Evolutionary conservation across 2,329 filamentous ascomycete species (phyloP), one percentile per base, ranked within the genome.

Genomic region (Neurospora crassa): DNA sequence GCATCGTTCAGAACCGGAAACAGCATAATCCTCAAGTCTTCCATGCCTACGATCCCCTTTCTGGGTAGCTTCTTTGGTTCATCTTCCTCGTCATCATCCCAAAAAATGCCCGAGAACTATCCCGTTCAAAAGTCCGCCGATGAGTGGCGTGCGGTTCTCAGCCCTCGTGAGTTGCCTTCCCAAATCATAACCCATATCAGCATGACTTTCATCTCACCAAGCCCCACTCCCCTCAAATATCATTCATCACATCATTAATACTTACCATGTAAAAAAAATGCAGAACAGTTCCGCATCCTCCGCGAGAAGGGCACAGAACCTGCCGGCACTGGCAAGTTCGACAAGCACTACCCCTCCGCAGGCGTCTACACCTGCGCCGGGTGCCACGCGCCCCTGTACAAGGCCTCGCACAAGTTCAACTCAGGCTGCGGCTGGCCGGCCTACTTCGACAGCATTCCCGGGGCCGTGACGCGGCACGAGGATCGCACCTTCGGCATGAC

Each of bases 381-480:
- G 69, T 99, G 96, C 85, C 81, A 90, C 40, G 88, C 94, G 8
- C 94, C 96, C 5, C 89, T 99, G 20, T 99, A 99, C 88, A 95
- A 90, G 81, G 94, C 96, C 40, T 87, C 87, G 74, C 94, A 97
- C 83, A 99, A 99, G 82, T 99, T 99, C 87, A 92, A 92, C 81
- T 96, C 92, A 20, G 93, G 94, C 59, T 99, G 96, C 82, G 96
- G 96, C 73, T 99, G 96, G 96, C 96, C 96, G 0, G 96, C 96
- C 14, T 99, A 98, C 83, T 99, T 95, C 80, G 96, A 99, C 82
- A 95, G 91, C 75, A 89, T 99, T 69, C 95, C 96, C 0, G 94
- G 94, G 2, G 95, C 95, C 0, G 93, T 99, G 14, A 92, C 89
- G 43, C 86, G 95, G 73, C 91, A 95, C 78, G 89, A 89, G 74